Evolutionary conservation across 768 basidiomycete genomes (phyloP).

Genomic region (Suillus subluteus): DNA sequence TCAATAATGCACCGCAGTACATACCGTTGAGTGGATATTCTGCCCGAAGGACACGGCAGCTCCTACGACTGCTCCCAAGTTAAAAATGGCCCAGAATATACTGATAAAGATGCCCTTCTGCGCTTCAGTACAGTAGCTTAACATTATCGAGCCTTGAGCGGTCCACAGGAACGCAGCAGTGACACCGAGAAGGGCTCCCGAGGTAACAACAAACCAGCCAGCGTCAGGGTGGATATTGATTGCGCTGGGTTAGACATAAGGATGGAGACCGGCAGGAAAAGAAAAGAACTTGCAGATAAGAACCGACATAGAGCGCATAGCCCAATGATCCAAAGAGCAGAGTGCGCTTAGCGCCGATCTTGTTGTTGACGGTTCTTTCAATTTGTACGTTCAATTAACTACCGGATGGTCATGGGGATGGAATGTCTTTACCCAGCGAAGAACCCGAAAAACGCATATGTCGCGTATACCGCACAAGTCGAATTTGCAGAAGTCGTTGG

Average conservation of each 20-base stretch:
- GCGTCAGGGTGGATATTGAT: conserved; percentile 69
- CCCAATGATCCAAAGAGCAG: conserved; percentile 73
- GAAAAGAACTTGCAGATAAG: conserved; percentile 56
- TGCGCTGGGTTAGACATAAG: conserved; percentile 42
- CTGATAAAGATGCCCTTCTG: conserved; percentile 77
- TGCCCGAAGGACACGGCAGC: conserved; percentile 71
- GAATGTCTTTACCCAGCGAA: conserved; percentile 58
- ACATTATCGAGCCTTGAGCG: conserved; percentile 77
- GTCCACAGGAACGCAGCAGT: conserved; percentile 76
- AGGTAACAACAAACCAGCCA: conserved; percentile 63
- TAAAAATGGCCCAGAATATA: conserved; percentile 83
- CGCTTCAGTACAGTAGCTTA: conserved; percentile 76
- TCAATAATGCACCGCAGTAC: conserved; percentile 21
- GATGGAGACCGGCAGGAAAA: background rate
- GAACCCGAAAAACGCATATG: conserved; percentile 60
- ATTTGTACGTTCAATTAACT: conserved; percentile 7
- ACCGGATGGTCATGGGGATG: background rate
- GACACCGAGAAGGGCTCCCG: conserved; percentile 72
- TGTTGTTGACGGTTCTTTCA: conserved; percentile 74
- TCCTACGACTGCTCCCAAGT: conserved; percentile 78
- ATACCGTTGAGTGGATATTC: conserved; percentile 66
- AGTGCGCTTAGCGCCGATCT: conserved; percentile 70
- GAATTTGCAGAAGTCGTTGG: conserved; percentile 67
- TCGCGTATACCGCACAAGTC: conserved; percentile 67
- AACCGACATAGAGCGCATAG: conserved; percentile 74